These are phyloP conservation scores for Uronychia setigera DNA, from an alignment of 73 alveolate species.

Conservation along the genomic window DNA sequence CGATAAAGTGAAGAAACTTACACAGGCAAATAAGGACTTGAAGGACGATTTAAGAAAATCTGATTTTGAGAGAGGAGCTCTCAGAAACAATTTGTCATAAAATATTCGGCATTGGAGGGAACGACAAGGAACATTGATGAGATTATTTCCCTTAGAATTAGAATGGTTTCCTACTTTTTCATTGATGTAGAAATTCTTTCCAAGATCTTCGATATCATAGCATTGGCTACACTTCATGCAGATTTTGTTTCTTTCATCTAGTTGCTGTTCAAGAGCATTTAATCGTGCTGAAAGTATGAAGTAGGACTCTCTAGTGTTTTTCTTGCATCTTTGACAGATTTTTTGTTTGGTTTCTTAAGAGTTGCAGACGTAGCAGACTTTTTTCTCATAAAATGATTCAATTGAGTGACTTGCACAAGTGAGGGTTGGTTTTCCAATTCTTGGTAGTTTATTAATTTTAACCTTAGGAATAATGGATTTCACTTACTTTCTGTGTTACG, in stretches of 20 bases:
- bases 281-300: constrained; percentile 37
- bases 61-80: too few species aligned
- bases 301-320: constrained; percentile 55
- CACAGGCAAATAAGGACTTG: too few species aligned
- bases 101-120: constrained; percentile 66
- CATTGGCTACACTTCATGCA: constrained; percentile 25
- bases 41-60: too few species aligned
- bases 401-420: constrained; percentile 20
- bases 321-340: constrained; percentile 27
- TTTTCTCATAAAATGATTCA: constrained; percentile 28
- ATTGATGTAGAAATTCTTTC: constrained; percentile 51
- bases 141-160: constrained; percentile 57
- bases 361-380: constrained; percentile 21
- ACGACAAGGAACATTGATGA: constrained; percentile 58
- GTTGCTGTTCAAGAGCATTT: constrained; percentile 48
- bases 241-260: constrained; percentile 50
- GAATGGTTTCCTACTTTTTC: constrained; percentile 38
- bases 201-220: constrained; percentile 37
- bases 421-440: not conserved
- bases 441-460: constrained; percentile 34
- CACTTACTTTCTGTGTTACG: too few species aligned
- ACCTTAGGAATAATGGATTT: too few species aligned
- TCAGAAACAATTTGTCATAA: constrained; percentile 55
- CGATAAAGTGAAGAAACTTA: too few species aligned
- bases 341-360: not conserved